A percentile compares a stretch with the other conserved stretches of the same genome.
Conservation (phyloP, 2,329 filamentous ascomycete species). For the Penicillium psychrosexuale region DNA sequence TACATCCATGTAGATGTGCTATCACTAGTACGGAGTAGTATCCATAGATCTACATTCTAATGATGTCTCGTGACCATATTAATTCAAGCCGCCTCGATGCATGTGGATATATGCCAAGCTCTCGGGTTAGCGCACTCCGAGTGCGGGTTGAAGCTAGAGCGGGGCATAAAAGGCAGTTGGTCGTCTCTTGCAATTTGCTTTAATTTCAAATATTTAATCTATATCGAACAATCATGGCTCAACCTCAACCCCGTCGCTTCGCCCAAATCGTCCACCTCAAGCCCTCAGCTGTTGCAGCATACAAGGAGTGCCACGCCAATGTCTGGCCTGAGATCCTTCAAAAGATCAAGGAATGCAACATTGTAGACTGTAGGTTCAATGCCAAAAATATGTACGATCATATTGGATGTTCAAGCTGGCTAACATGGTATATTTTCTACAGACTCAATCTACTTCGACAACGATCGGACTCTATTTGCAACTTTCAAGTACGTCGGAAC, state of each 20-base stretch:
- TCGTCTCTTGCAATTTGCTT: background rate
- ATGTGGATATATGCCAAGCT: slow-evolving; percentile 1
- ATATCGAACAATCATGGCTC: slow-evolving; percentile 11
- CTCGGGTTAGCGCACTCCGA: slow-evolving; percentile 29
- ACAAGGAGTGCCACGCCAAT: slow-evolving; percentile 69
- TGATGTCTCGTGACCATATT: background rate
- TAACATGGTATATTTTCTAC: background rate
- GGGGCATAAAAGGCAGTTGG: slow-evolving; percentile 5
- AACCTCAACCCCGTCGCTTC: slow-evolving; percentile 46
- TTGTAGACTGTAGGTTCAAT: slow-evolving; percentile 61
- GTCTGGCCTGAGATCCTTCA: slow-evolving; percentile 76
- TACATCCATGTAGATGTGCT: background rate
- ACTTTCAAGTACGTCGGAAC: slow-evolving; percentile 76
- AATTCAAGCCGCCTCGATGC: background rate
- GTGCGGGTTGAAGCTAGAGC: slow-evolving; percentile 17
- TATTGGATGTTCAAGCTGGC: background rate
- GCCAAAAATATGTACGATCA: background rate
- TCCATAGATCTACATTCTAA: background rate
- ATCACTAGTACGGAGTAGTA: background rate
- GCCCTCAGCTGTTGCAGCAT: slow-evolving; percentile 62
- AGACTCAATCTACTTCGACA: slow-evolving; percentile 71
- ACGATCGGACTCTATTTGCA: slow-evolving; percentile 67
- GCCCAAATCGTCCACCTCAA: slow-evolving; percentile 72
- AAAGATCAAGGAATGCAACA: slow-evolving; percentile 73
- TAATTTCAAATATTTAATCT: background rate